A percentile compares a stretch with the other conserved stretches of the same genome.
These are phyloP conservation scores for Lachnellula hyalina DNA, from an alignment of 2,329 filamentous ascomycete genomes.

Conservation along the genomic window DNA sequence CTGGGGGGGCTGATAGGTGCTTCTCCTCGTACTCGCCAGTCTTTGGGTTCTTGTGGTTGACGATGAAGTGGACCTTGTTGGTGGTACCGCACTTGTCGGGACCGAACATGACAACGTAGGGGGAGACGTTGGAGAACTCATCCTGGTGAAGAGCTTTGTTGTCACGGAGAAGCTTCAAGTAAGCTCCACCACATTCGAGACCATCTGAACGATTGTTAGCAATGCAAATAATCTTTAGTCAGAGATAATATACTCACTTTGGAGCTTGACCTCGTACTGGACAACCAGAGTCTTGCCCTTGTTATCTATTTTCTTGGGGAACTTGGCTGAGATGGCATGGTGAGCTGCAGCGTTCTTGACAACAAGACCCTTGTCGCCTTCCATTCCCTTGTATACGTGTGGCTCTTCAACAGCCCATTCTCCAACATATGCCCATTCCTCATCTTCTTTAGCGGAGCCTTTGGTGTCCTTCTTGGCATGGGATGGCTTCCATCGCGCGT, in stretches of 20 bases:
- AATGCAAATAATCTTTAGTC: constrained; percentile 8
- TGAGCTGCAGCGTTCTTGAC: constrained; percentile 97
- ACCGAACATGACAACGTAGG: constrained; percentile 99
- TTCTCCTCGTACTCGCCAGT: constrained; percentile 99
- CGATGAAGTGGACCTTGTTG: constrained; percentile 98
- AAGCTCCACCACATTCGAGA: constrained; percentile 95
- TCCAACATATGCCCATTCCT: constrained; percentile 96
- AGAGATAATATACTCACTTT: constrained; percentile 60
- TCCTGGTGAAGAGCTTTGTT: constrained; percentile 95
- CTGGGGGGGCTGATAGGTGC: constrained; percentile 80
- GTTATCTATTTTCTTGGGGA: constrained; percentile 93
- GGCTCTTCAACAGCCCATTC: constrained; percentile 98
- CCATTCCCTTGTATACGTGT: constrained; percentile 80
- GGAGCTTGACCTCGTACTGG: constrained; percentile 98
- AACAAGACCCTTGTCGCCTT: constrained; percentile 93
- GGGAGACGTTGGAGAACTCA: constrained; percentile 95
- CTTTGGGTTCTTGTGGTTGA: constrained; percentile 99
- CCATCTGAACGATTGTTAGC: constrained; percentile 57
- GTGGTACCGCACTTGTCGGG: constrained; percentile 98
- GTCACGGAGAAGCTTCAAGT: constrained; percentile 97
- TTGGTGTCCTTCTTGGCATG: constrained; percentile 88
- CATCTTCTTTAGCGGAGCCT: constrained; percentile 62
- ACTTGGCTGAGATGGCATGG: constrained; percentile 99
- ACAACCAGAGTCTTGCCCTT: constrained; percentile 96
- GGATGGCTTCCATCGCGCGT: constrained; percentile 86